Percentiles rank a stretch among this genome's conserved stretches.
Evolutionary conservation across 2,329 filamentous ascomycete genomes (phyloP).

Genomic region (Claviceps paspali): DNA sequence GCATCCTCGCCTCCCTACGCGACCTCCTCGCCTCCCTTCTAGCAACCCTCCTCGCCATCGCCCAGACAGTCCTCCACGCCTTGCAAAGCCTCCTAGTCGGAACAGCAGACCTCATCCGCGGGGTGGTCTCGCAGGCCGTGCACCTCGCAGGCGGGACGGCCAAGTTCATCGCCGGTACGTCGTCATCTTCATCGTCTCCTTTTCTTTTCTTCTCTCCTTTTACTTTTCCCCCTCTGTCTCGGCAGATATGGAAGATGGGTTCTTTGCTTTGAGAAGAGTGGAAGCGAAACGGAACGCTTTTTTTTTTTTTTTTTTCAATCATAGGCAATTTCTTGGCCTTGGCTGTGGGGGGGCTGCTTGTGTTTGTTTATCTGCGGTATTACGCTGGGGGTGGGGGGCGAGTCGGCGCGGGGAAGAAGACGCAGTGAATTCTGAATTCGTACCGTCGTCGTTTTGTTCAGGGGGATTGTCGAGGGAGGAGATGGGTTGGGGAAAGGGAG

Average conservation of each 20-base stretch:
- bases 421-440: conserved; percentile 12
- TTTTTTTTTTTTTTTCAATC: not conserved
- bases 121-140: conserved; percentile 20
- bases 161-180: conserved; percentile 24
- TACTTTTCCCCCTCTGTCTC: not conserved
- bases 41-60: conserved; percentile 17
- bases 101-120: conserved; percentile 19
- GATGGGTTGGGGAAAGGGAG: not conserved
- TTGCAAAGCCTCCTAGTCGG: conserved; percentile 22
- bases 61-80: conserved; percentile 19
- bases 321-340: conserved; percentile 22
- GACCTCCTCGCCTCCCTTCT: conserved; percentile 25
- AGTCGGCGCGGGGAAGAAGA: conserved; percentile 16
- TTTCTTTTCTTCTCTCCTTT: not conserved
- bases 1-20: conserved; percentile 26
- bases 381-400: conserved; percentile 16
- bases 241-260: too few relatives aligned
- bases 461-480: not conserved
- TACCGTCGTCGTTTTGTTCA: too few relatives aligned
- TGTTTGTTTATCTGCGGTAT: conserved; percentile 19
- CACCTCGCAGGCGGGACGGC: conserved; percentile 23
- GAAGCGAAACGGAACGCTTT: too few relatives aligned
- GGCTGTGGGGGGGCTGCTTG: conserved; percentile 17
- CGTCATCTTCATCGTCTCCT: not conserved
- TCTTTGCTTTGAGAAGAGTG: too few relatives aligned